Evolutionary conservation across 306 rosid species (phyloP), one percentile per base, ranked within the genome.

Genomic region (Luffa acutangula): DNA sequence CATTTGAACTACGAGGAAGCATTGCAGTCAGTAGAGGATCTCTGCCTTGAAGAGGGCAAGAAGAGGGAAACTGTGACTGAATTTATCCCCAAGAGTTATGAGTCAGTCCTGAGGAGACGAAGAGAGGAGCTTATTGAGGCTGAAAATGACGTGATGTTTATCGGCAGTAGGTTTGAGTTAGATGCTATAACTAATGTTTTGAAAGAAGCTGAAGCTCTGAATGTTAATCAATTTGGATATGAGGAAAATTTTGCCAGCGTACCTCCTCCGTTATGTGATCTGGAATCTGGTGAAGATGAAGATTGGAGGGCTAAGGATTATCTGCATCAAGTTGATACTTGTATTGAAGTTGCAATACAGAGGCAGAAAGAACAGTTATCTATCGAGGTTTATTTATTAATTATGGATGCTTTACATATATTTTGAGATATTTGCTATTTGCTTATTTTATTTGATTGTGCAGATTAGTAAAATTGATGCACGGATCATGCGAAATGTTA

Each of bases 401-500:
- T 77, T 83, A 65, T 77, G 64, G 76, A 67, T 62, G 75, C 63
- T 41, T 74, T 58, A 76, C 57, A 79, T 65, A 52, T 54, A 84
- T 57, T 18, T 34, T 25, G 80, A 67, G 71, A 74, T 83, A 79
- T 80, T 41, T 36, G 63, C 62, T 71, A 80, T 84, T 83, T 89
- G 74, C 89, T 81, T 64, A 49, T 31, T 36, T 79, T 76, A 20
- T 83, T 83, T 83, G 77, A 10, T 78, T 79, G 41, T 86, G 88
- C 96, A 96, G 99, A 89, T 96, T 79, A 89, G 98, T 91, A 91
- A 89, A 88, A 79, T 88, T 70, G 99, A 96, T 77, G 99, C 90
- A 1, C 86, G 87, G 65, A 87, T 96, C 84, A 83, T 93, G 90
- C 87, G 80, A 63, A 90, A 82, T 89, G 88, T 93, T 81, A 80